A percentile compares a stretch with the other conserved stretches of the same genome.
phyloP scores from a whole-genome alignment of 306 rosid genomes.

The Benincasa hispida region DNA sequence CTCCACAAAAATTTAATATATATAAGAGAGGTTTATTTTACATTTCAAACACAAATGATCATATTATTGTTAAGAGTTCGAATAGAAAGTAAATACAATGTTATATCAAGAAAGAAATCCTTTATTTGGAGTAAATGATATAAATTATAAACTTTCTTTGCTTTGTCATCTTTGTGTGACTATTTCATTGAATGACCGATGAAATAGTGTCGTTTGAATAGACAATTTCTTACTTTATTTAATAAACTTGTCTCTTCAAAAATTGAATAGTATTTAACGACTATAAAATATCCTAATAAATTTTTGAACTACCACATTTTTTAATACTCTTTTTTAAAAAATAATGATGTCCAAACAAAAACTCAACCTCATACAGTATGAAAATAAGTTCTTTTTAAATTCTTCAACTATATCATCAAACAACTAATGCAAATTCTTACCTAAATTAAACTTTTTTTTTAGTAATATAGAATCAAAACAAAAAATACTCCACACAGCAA shows the following conservation, averaged over 20 bases:
- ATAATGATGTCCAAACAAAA: background rate
- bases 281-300: background rate
- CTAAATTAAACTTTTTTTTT: no score
- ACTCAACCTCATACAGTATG: background rate
- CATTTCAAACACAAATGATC: no score
- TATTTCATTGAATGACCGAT: background rate
- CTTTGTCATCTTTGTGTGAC: background rate
- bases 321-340: background rate
- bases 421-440: background rate
- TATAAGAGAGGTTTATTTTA: no score
- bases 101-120: no score
- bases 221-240: background rate
- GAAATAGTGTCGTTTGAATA: background rate
- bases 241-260: background rate
- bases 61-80: no score
- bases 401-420: no score
- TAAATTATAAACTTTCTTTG: background rate
- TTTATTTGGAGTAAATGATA: background rate
- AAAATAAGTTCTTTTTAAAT: background rate
- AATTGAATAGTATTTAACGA: background rate
- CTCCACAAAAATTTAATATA: no score
- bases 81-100: no score
- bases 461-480: no score
- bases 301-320: background rate
- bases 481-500: no score